phyloP scores from a whole-genome alignment of 352 stramenopile genomes.

The Bremia lactucae region DNA sequence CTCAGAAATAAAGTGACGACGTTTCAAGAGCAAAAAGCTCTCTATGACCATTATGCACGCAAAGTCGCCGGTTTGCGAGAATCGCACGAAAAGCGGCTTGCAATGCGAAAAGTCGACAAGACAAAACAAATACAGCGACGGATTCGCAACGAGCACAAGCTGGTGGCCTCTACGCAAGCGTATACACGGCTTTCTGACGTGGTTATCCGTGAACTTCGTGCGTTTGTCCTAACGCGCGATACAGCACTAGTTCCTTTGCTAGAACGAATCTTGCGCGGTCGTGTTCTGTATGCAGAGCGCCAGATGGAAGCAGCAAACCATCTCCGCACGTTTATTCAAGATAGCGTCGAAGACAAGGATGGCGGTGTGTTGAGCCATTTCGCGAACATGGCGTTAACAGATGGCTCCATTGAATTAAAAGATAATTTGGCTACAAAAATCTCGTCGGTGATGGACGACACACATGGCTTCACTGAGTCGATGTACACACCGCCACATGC shows the following conservation, averaged over 20 bases:
- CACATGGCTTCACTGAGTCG: slow-evolving; percentile 8
- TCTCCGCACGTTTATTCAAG: slow-evolving; percentile 39
- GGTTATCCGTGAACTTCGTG: slow-evolving; percentile 43
- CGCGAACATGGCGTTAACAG: slow-evolving; percentile 27
- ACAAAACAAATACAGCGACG: slow-evolving; percentile 67
- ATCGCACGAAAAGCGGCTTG: slow-evolving; percentile 44
- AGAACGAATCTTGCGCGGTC: slow-evolving; percentile 55
- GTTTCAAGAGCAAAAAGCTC: slow-evolving; percentile 54
- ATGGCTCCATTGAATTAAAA: slow-evolving; percentile 5
- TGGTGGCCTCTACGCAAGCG: slow-evolving; percentile 43
- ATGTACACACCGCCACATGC: slow-evolving; percentile 15
- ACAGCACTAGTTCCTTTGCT: slow-evolving; percentile 50
- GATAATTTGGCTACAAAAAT: slow-evolving; percentile 8
- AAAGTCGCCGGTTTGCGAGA: slow-evolving; percentile 61
- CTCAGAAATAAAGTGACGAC: slow-evolving; percentile 37
- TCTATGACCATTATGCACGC: slow-evolving; percentile 74
- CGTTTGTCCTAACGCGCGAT: slow-evolving; percentile 53
- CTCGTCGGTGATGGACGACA: slow-evolving; percentile 5
- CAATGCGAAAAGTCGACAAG: slow-evolving; percentile 46
- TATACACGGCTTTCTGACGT: slow-evolving; percentile 59
- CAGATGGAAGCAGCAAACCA: slow-evolving; percentile 40
- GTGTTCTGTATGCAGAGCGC: slow-evolving; percentile 42
- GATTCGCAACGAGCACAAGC: slow-evolving; percentile 77
- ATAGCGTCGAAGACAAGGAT: slow-evolving; percentile 20
- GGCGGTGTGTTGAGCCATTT: slow-evolving; percentile 39